A percentile compares a stretch with the other conserved stretches of the same genome.
phyloP scores from a whole-genome alignment of 768 basidiomycete species.

The Sporobolomyces pararoseus region DNA sequence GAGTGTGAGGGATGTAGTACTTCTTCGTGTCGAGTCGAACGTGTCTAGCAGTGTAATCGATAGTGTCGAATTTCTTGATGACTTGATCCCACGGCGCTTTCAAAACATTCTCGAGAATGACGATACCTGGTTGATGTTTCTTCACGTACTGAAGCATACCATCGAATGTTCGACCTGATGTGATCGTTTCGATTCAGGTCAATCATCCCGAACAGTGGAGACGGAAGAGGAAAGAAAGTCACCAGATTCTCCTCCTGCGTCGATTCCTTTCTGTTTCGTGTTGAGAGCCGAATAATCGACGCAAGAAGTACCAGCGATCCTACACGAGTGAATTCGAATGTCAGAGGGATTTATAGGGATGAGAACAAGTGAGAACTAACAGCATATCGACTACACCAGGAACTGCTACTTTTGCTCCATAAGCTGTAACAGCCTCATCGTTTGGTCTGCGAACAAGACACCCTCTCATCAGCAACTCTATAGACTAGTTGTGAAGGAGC shows the following conservation, averaged over 20 bases:
- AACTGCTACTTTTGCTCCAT: conserved; percentile 76
- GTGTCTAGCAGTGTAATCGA: conserved; percentile 69
- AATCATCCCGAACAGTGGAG: not conserved
- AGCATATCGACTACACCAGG: conserved; percentile 87
- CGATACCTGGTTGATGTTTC: conserved; percentile 80
- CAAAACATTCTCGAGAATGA: conserved; percentile 91
- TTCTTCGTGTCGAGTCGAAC: conserved; percentile 67
- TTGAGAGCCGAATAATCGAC: conserved; percentile 97
- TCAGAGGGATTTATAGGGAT: not conserved
- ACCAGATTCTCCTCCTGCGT: conserved; percentile 82
- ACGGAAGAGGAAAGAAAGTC: not conserved
- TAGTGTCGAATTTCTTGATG: conserved; percentile 67
- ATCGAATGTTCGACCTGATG: conserved; percentile 70
- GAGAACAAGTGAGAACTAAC: not conserved
- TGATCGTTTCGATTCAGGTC: too few species aligned
- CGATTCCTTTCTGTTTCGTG: conserved; percentile 82
- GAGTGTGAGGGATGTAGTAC: conserved; percentile 91
- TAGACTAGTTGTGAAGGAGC: not conserved
- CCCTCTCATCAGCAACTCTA: not conserved
- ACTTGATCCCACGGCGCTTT: conserved; percentile 80
- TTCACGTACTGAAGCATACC: conserved; percentile 93
- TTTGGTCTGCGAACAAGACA: conserved; percentile 38
- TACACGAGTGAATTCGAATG: not conserved
- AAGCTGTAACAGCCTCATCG: conserved; percentile 73
- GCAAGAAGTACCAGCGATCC: conserved; percentile 87